Conservation (phyloP, 176 grass and related monocot species). For the Zizania latifolia region DNA sequence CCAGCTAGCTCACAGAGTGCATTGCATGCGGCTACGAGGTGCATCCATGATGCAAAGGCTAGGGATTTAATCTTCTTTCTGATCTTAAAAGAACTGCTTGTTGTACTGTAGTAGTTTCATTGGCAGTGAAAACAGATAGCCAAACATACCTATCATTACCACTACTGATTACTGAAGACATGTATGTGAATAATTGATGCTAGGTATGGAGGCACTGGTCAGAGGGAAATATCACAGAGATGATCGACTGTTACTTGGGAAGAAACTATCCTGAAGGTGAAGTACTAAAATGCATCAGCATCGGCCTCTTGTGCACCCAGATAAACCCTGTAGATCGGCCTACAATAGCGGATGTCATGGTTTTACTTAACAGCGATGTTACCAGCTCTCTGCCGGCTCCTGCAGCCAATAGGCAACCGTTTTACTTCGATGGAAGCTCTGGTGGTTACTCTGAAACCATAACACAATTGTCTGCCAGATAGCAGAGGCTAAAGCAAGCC, state of each 20-base stretch:
- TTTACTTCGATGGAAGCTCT: no score
- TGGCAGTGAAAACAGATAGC: no score
- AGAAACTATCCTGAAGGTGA: constrained; percentile 13
- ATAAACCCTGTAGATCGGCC: constrained; percentile 39
- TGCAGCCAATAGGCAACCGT: no score
- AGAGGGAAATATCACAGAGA: constrained; percentile 18
- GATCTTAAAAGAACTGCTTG: no score
- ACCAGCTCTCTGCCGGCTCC: no score
- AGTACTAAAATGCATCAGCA: constrained; percentile 26
- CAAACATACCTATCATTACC: not conserved
- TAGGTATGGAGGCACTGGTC: constrained; percentile 54
- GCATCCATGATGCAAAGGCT: no score
- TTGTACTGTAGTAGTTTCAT: not conserved
- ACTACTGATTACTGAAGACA: not conserved
- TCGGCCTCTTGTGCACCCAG: constrained; percentile 51
- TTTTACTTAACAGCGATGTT: no score
- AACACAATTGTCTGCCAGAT: no score
- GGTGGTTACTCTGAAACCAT: no score
- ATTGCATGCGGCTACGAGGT: no score
- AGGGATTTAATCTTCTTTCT: no score
- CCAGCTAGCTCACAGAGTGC: not conserved
- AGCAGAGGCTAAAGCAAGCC: no score
- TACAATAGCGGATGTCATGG: constrained; percentile 28
- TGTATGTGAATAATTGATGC: not conserved
- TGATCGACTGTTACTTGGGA: constrained; percentile 25